Conservation (phyloP, 176 grass and related monocot genomes). For the Stipa capillata region DNA sequence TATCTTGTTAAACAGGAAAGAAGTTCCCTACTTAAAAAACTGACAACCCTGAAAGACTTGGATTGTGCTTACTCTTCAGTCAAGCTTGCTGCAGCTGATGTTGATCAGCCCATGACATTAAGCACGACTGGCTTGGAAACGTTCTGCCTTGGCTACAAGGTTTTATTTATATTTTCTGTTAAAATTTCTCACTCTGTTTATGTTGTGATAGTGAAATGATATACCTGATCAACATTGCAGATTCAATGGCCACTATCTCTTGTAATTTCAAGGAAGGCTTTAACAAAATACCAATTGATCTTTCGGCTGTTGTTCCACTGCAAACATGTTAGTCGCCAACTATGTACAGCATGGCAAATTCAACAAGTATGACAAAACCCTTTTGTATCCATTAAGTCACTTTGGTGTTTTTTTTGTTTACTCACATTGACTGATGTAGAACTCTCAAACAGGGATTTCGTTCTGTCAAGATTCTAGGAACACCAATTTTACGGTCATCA, state of each 20-base stretch:
- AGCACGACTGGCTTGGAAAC: slow-evolving; percentile 79
- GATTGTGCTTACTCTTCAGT: slow-evolving; percentile 48
- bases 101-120: slow-evolving; percentile 52
- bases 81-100: slow-evolving; percentile 38
- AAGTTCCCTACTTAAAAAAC: slow-evolving; percentile 72
- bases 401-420: slow-evolving; percentile 13
- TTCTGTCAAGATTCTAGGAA: slow-evolving; percentile 67
- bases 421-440: slow-evolving; percentile 19
- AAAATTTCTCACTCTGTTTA: not conserved
- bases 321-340: slow-evolving; percentile 86
- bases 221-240: slow-evolving; percentile 35
- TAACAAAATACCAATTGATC: slow-evolving; percentile 94
- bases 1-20: slow-evolving; percentile 64
- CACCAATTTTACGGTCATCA: slow-evolving; percentile 74
- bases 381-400: not conserved
- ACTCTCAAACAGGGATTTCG: slow-evolving; percentile 60
- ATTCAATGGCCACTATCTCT: slow-evolving; percentile 97
- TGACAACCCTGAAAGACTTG: slow-evolving; percentile 72
- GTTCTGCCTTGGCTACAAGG: slow-evolving; percentile 88
- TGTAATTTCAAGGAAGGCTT: slow-evolving; percentile 93
- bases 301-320: slow-evolving; percentile 95
- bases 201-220: slow-evolving; percentile 2
- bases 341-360: slow-evolving; percentile 92
- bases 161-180: slow-evolving; percentile 22
- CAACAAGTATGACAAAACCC: slow-evolving; percentile 56